These are phyloP conservation scores for Phytophthora capsici DNA, from an alignment of 352 stramenopile genomes.

Conservation along the genomic window DNA sequence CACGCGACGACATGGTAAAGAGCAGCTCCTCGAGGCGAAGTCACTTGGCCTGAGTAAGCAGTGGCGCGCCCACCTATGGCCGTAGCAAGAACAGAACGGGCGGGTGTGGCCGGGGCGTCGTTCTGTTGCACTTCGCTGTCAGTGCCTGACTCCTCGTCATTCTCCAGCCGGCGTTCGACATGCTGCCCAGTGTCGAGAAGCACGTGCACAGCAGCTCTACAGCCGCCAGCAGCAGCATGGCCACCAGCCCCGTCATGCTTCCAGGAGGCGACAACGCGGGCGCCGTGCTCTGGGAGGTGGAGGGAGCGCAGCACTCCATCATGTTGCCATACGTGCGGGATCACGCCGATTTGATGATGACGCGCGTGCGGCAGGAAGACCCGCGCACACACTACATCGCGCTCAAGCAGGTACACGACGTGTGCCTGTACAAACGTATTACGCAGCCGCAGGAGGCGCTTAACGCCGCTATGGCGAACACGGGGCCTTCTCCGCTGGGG, in stretches of 20 bases:
- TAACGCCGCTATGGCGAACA: conserved; percentile 14
- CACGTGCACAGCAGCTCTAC: conserved; percentile 29
- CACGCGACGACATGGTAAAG: conserved; percentile 14
- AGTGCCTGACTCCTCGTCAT: conserved; percentile 21
- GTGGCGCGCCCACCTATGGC: conserved; percentile 8
- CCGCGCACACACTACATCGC: conserved; percentile 57
- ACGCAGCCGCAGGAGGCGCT: conserved; percentile 22
- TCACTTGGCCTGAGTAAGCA: conserved; percentile 10
- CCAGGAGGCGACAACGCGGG: conserved; percentile 35
- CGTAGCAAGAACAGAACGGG: conserved; percentile 9
- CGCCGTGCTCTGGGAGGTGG: conserved; percentile 49
- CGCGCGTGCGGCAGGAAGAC: conserved; percentile 54
- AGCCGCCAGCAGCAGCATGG: conserved; percentile 19
- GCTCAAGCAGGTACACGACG: conserved; percentile 66
- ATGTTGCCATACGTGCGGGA: conserved; percentile 63
- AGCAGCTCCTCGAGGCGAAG: background rate
- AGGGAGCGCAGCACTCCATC: conserved; percentile 39
- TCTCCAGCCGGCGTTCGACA: conserved; percentile 12
- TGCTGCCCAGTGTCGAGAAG: conserved; percentile 21
- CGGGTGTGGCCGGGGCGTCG: conserved; percentile 17
- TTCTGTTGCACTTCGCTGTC: conserved; percentile 18
- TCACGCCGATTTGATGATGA: conserved; percentile 56
- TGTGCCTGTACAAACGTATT: conserved; percentile 70
- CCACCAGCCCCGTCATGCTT: conserved; percentile 18
- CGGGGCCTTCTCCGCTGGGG: conserved; percentile 6